Percentiles rank a stretch among this genome's conserved stretches.
These are phyloP conservation scores for Cladosporium sp. DNA, from an alignment of 2,329 filamentous ascomycete species.

Conservation along the genomic window DNA sequence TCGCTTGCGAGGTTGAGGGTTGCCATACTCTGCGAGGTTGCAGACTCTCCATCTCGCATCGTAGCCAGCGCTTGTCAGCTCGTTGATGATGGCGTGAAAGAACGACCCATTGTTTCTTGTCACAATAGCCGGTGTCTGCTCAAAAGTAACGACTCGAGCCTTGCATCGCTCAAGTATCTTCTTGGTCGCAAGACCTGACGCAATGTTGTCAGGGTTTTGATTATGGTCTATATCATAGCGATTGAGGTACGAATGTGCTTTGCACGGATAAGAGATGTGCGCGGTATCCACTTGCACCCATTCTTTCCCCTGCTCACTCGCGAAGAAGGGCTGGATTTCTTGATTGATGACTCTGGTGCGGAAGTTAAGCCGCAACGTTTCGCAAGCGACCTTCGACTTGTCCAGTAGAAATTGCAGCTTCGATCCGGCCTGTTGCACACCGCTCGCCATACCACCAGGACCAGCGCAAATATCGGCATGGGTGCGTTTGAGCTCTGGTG, in stretches of 20 bases:
- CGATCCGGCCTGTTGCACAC: conserved; percentile 57
- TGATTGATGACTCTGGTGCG: conserved; percentile 7
- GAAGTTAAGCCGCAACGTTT: conserved; percentile 56
- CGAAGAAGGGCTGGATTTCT: conserved; percentile 44
- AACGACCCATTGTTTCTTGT: conserved; percentile 45
- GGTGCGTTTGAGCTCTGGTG: no score
- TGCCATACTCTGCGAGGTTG: conserved; percentile 45
- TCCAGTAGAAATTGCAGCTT: conserved; percentile 61
- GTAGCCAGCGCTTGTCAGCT: conserved; percentile 62
- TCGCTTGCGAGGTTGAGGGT: conserved; percentile 45
- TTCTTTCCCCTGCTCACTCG: background rate
- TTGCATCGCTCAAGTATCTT: conserved; percentile 53
- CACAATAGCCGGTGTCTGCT: conserved; percentile 70
- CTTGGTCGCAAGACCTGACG: conserved; percentile 45
- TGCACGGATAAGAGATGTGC: conserved; percentile 74
- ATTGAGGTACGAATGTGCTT: conserved; percentile 59
- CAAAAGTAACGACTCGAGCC: conserved; percentile 69
- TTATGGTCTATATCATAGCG: no score
- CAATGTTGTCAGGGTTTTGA: conserved; percentile 53
- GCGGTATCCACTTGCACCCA: conserved; percentile 55
- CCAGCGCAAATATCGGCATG: conserved; percentile 70
- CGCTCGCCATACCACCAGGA: conserved; percentile 65
- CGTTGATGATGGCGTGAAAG: conserved; percentile 57
- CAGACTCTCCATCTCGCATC: conserved; percentile 65
- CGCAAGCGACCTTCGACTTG: conserved; percentile 50